A percentile compares a stretch with the other conserved stretches of the same genome.
phyloP scores from a whole-genome alignment of 2,329 filamentous ascomycete species.

The Metarhizium album region DNA sequence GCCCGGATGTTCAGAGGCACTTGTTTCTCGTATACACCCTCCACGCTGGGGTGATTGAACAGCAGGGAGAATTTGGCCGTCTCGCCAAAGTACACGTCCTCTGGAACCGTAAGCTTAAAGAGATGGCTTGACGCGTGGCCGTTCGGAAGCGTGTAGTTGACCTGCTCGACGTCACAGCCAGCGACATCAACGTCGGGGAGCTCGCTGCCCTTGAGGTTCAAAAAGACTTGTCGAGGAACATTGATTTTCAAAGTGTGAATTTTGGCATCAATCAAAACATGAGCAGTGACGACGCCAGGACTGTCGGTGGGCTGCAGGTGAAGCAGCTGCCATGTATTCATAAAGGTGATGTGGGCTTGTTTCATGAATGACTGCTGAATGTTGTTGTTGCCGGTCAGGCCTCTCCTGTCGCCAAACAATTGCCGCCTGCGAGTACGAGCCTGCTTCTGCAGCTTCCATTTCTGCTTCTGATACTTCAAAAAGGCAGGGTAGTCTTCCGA shows the following conservation, averaged over 20 bases:
- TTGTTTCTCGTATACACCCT: conserved; percentile 94
- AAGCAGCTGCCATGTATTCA: conserved; percentile 88
- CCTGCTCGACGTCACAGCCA: conserved; percentile 82
- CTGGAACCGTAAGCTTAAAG: conserved; percentile 85
- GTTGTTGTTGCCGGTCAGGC: conserved; percentile 38
- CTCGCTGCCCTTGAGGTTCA: conserved; percentile 82
- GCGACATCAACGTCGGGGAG: conserved; percentile 80
- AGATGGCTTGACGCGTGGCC: conserved; percentile 89
- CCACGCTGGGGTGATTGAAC: conserved; percentile 87
- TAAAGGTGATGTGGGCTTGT: conserved; percentile 81
- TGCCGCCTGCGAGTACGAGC: conserved; percentile 77
- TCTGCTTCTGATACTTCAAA: conserved; percentile 90
- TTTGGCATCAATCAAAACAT: conserved; percentile 87
- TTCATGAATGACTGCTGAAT: conserved; percentile 71
- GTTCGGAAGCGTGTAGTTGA: conserved; percentile 87
- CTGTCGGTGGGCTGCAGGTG: conserved; percentile 75
- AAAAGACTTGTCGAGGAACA: conserved; percentile 78
- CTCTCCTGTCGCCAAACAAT: conserved; percentile 77
- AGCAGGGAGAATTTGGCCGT: conserved; percentile 70
- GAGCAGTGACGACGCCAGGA: conserved; percentile 78
- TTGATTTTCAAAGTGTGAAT: conserved; percentile 81
- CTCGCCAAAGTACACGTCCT: conserved; percentile 79
- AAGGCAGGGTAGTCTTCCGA: conserved; percentile 82
- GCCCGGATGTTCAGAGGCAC: conserved; percentile 80
- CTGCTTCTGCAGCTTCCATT: conserved; percentile 97